Conservation (phyloP, 306 rosid genomes). For the Dalbergia cochinchinensis region DNA sequence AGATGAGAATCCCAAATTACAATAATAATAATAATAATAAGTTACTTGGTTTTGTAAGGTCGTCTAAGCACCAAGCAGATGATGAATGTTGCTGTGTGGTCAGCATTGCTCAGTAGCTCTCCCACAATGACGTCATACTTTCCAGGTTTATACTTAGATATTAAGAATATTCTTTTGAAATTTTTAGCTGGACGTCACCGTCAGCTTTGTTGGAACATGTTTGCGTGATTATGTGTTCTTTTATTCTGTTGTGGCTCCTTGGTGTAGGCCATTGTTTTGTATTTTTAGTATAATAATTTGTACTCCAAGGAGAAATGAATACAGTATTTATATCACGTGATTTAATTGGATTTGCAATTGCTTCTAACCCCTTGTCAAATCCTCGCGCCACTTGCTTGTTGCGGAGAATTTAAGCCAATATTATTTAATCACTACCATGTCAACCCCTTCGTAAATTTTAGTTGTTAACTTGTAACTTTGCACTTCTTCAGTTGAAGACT, state of each 20-base stretch:
- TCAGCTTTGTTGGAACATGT: conserved; percentile 9
- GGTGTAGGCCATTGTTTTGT: neutral
- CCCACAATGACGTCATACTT: conserved; percentile 6
- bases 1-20: neutral
- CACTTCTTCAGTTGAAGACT: too few species aligned
- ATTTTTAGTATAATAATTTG: too few species aligned
- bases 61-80: neutral
- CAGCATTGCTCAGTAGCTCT: neutral
- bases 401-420: neutral
- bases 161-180: conserved; percentile 46
- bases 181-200: conserved; percentile 17
- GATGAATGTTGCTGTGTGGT: conserved; percentile 9
- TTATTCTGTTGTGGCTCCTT: neutral
- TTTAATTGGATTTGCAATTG: too few species aligned
- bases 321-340: too few species aligned
- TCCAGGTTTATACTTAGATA: conserved; percentile 41
- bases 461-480: too few species aligned
- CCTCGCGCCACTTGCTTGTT: neutral
- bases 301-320: too few species aligned
- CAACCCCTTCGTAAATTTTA: too few species aligned
- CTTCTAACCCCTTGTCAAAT: neutral
- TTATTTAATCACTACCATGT: too few species aligned
- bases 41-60: neutral
- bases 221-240: neutral
- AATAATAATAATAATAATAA: neutral